These are phyloP conservation scores for Monascus ruber DNA, from an alignment of 2,329 filamentous ascomycete genomes.

Conservation along the genomic window DNA sequence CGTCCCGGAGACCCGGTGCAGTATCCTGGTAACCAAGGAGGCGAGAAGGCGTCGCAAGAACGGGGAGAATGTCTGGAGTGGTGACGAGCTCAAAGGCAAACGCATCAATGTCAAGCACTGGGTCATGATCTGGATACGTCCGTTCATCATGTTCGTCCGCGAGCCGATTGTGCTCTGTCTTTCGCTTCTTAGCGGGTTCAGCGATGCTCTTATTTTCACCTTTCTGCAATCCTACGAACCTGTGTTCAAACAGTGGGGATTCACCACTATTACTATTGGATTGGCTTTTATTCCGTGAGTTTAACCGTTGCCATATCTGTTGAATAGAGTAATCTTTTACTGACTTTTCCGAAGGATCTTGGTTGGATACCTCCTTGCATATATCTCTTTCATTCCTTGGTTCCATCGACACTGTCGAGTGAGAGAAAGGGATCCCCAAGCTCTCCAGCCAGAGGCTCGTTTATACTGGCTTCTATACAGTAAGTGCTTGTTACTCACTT, in stretches of 20 bases:
- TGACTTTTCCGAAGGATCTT: constrained; percentile 27
- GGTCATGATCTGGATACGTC: constrained; percentile 46
- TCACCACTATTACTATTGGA: constrained; percentile 38
- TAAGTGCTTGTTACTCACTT: constrained; percentile 8
- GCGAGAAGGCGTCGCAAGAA: constrained; percentile 45
- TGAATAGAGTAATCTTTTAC: neutral
- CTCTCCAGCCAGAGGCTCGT: constrained; percentile 51
- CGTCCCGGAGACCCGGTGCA: constrained; percentile 47
- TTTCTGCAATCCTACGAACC: constrained; percentile 52
- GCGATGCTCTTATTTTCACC: constrained; percentile 55
- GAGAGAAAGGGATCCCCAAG: constrained; percentile 28
- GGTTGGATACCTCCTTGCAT: constrained; percentile 48
- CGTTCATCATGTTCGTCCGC: constrained; percentile 52
- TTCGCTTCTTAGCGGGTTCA: constrained; percentile 53
- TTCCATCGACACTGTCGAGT: constrained; percentile 34
- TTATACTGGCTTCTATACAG: constrained; percentile 48
- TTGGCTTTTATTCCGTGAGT: constrained; percentile 44
- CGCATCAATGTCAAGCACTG: constrained; percentile 48
- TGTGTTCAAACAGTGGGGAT: constrained; percentile 51
- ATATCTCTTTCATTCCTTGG: constrained; percentile 43
- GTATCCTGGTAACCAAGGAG: constrained; percentile 46
- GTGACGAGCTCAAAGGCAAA: constrained; percentile 53
- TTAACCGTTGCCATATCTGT: neutral
- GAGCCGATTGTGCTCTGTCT: constrained; percentile 54
- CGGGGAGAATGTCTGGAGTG: constrained; percentile 56